phyloP scores from a whole-genome alignment of 257 asterid genomes.

The Parsonsia alboflavescens region DNA sequence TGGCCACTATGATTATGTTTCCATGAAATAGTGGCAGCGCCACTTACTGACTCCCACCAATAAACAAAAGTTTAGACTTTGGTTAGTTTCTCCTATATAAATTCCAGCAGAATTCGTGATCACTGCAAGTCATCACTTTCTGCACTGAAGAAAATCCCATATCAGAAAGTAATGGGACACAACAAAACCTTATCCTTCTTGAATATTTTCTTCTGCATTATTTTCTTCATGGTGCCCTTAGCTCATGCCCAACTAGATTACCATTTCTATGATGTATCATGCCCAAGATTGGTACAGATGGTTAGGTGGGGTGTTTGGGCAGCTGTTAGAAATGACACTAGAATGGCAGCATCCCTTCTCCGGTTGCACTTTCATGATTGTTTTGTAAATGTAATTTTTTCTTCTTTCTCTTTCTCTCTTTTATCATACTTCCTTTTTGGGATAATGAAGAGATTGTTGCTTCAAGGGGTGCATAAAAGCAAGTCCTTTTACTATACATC shows the following conservation, averaged over 20 bases:
- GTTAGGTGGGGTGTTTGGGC: conserved; percentile 54
- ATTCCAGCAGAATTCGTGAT: neutral
- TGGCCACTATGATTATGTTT: conserved; percentile 35
- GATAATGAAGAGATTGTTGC: neutral
- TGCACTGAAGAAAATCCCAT: neutral
- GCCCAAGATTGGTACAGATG: conserved; percentile 44
- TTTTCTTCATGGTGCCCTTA: conserved; percentile 14
- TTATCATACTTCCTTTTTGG: neutral
- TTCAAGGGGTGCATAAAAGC: neutral
- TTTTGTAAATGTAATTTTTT: conserved; percentile 49
- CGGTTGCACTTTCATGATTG: conserved; percentile 77
- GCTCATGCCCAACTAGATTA: conserved; percentile 26
- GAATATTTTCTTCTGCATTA: conserved; percentile 13
- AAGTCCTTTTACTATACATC: neutral
- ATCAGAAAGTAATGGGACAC: conserved; percentile 30
- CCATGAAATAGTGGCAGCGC: conserved; percentile 49
- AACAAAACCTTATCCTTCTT: conserved; percentile 7
- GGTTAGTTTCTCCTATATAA: conserved; percentile 34
- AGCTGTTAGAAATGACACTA: conserved; percentile 45
- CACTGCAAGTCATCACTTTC: conserved; percentile 14
- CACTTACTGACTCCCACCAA: conserved; percentile 43
- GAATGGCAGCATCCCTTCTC: conserved; percentile 72
- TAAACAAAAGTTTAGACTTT: conserved; percentile 8
- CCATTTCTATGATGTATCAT: conserved; percentile 50
- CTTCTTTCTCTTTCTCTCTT: neutral